A percentile compares a stretch with the other conserved stretches of the same genome.
Evolutionary conservation across 192 early-diverging fungal species (phyloP).

Genomic region (Backusella westeae): DNA sequence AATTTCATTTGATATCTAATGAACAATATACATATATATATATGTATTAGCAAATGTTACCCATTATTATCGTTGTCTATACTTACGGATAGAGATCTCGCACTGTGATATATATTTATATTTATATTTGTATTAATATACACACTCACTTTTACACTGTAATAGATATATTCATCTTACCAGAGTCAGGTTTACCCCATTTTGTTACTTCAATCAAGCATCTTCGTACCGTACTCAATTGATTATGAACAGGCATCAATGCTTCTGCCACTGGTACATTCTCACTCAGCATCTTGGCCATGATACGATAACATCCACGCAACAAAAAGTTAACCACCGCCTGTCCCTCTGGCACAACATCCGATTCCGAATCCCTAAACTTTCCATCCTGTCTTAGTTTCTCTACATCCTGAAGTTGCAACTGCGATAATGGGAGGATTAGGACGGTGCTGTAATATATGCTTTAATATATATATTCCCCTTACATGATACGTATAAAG

Average conservation of each 20-base stretch:
- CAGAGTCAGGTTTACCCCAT: conserved; percentile 75
- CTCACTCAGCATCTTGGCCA: conserved; percentile 78
- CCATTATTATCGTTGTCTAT: background rate
- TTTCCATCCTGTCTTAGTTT: conserved; percentile 81
- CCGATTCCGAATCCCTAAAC: conserved; percentile 65
- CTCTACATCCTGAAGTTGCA: conserved; percentile 81
- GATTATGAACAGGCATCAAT: conserved; percentile 83
- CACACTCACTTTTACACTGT: background rate
- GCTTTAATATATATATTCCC: background rate
- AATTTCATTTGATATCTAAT: conserved; percentile 89
- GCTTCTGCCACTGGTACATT: conserved; percentile 81
- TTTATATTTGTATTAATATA: background rate
- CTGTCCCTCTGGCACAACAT: conserved; percentile 71
- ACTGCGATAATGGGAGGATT: conserved; percentile 13
- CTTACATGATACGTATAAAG: conserved; percentile 66
- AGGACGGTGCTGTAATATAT: background rate
- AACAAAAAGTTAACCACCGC: conserved; percentile 74
- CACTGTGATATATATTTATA: background rate
- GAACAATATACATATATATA: conserved; percentile 63
- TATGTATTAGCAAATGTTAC: background rate
- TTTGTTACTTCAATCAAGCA: conserved; percentile 78
- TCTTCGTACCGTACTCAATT: conserved; percentile 76
- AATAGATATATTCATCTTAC: conserved; percentile 21
- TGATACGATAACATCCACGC: conserved; percentile 81
- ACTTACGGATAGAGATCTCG: conserved; percentile 6